Base-by-base conservation (phyloP, 2,329 filamentous ascomycete genomes). In the Sporothrix humicola region DNA sequence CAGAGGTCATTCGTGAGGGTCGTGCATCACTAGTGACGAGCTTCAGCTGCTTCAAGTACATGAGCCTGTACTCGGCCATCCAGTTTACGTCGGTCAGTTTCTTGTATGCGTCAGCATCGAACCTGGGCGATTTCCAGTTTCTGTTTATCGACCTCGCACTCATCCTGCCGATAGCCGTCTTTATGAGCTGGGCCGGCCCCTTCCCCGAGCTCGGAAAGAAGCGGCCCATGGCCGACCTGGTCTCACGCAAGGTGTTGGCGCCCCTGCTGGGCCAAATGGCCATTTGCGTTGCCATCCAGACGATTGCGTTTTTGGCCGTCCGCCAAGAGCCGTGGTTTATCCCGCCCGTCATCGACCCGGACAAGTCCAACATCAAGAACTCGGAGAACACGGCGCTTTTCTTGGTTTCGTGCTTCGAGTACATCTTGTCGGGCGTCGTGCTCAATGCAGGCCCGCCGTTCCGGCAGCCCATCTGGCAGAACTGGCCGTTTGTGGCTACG, bases 41-140 rank as follows among this genome's bases (percentile, higher is more conserved):
- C 82, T 99, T 99, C 84, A 97, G 93, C 84, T 99, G 96, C 84
- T 99, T 99, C 88, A 99, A 98, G 85, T 99, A 97, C 83, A 99
- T 99, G 97, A 97, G 93, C 78, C 84, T 99, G 77, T 99, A 99
- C 85, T 98, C 95, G 2, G 95, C 96, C n/a, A 99, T 99, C 77
- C 96, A 99, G 82, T 99, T 99, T 84, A 97, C 94, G 8, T 94
- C 93, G 0, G 97, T 99, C 79, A 97, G 93, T 86, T 98, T 99
- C 80, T 87, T 99, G 17, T 99, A 99, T 82, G 93, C 94, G 7
- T 94, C 91, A 8, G 97, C 93, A 12, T 97, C 93, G 9, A 99
- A 99, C 80, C 85, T 99, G 6, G 97, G 96, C 69, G 96, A 99
- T 81, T 98, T 99, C 80, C 96, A 91, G 86, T 99, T 98, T 81